Evolutionary conservation across 495 filamentous ascomycete genomes (phyloP).

Genomic region (Aspergillus asperescens): DNA sequence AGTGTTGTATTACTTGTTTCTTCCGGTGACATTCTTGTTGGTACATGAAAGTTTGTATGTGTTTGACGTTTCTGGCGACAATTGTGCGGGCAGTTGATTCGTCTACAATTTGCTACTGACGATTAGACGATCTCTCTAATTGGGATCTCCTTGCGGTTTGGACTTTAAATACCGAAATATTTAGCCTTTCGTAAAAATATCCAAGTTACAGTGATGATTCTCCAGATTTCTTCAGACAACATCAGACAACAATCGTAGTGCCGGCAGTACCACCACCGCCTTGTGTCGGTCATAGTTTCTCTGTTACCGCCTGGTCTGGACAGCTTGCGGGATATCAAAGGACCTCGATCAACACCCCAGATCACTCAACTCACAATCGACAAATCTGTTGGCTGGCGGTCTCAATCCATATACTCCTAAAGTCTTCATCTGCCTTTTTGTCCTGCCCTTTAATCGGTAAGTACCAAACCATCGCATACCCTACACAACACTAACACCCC

Average conservation of each 20-base stretch:
- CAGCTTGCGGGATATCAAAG: conserved; percentile 15
- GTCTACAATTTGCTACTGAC: neutral
- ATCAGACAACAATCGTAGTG: neutral
- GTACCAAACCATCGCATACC: neutral
- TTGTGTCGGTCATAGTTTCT: neutral
- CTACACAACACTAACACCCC: neutral
- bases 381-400: neutral
- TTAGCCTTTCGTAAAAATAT: neutral
- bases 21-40: neutral
- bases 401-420: neutral
- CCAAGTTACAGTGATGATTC: neutral
- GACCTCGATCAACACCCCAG: neutral
- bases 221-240: neutral
- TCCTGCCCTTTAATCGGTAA: neutral
- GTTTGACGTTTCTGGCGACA: conserved; percentile 3
- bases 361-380: neutral
- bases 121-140: conserved; percentile 9
- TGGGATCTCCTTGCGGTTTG: conserved; percentile 8
- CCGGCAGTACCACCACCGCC: conserved; percentile 9
- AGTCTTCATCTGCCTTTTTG: neutral
- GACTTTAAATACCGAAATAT: conserved; percentile 5
- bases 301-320: conserved; percentile 12
- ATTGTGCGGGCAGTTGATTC: conserved; percentile 1
- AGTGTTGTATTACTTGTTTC: conserved; percentile 21
- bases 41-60: neutral